A percentile compares a stretch with the other conserved stretches of the same genome.
Conservation (phyloP, 192 early-diverging fungal species). For the Backusella psychrophila region DNA sequence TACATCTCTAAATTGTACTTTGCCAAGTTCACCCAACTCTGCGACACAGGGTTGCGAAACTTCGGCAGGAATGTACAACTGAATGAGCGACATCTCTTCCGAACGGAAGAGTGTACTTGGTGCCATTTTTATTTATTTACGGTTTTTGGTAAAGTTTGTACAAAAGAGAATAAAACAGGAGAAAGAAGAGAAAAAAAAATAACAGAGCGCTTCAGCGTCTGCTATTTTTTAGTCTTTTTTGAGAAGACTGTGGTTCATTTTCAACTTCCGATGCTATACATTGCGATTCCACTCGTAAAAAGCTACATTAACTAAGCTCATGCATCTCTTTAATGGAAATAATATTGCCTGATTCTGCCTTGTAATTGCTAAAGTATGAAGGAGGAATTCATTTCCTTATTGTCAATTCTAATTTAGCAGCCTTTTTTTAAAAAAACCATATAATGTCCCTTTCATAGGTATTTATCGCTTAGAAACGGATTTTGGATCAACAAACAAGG, state of each 20-base stretch:
- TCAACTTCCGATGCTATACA: neutral
- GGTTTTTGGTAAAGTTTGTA: too few species aligned
- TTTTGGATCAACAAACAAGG: neutral
- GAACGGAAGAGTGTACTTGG: conserved; percentile 76
- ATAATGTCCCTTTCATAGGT: neutral
- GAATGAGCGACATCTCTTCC: conserved; percentile 92
- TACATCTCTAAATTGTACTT: conserved; percentile 94
- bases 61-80: conserved; percentile 96
- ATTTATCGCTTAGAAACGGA: neutral
- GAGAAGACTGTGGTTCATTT: neutral
- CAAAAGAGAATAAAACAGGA: too few species aligned
- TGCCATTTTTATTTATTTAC: conserved; percentile 34
- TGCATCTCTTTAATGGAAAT: too few species aligned
- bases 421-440: neutral
- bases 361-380: too few species aligned
- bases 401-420: neutral
- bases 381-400: too few species aligned
- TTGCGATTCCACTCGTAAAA: neutral
- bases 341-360: too few species aligned
- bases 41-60: conserved; percentile 90
- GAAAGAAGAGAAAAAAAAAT: too few species aligned
- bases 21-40: conserved; percentile 93
- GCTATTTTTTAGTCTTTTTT: too few species aligned
- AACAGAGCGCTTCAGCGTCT: too few species aligned
- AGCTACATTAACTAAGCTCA: too few species aligned